phyloP scores from a whole-genome alignment of 2,329 filamentous ascomycete genomes.

The Balansia obtecta region DNA sequence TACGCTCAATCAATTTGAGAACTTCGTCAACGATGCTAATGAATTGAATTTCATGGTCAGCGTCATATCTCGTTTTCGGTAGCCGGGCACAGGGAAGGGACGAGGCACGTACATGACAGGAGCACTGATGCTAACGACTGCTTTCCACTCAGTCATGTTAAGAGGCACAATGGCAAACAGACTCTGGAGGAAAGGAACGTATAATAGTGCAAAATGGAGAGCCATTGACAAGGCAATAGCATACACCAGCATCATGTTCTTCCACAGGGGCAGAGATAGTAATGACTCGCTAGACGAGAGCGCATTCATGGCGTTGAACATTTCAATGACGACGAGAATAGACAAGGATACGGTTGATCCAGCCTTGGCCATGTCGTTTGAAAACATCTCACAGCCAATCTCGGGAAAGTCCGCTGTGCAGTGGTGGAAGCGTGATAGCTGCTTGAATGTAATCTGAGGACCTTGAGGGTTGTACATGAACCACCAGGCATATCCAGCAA shows the following conservation, averaged over 20 bases:
- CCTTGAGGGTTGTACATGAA: slow-evolving; percentile 92
- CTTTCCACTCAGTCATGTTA: slow-evolving; percentile 80
- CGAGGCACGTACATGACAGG: slow-evolving; percentile 73
- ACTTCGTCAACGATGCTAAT: slow-evolving; percentile 66
- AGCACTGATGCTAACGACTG: slow-evolving; percentile 75
- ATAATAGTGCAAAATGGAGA: slow-evolving; percentile 87
- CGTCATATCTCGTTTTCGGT: not conserved
- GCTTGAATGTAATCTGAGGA: slow-evolving; percentile 81
- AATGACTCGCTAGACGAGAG: slow-evolving; percentile 91
- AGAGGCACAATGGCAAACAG: slow-evolving; percentile 88
- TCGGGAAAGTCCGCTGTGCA: slow-evolving; percentile 78
- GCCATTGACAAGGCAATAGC: slow-evolving; percentile 89
- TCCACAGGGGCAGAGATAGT: slow-evolving; percentile 87
- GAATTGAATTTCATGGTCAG: slow-evolving; percentile 8
- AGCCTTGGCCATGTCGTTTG: slow-evolving; percentile 71
- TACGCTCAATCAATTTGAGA: slow-evolving; percentile 66
- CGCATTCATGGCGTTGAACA: slow-evolving; percentile 98
- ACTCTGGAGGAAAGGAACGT: slow-evolving; percentile 75
- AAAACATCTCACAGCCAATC: slow-evolving; percentile 87
- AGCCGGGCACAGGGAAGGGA: not conserved
- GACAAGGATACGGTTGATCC: slow-evolving; percentile 90
- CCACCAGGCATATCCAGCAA: slow-evolving; percentile 99
- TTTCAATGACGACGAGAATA: slow-evolving; percentile 91
- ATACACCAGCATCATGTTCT: slow-evolving; percentile 97
- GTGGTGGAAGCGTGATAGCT: slow-evolving; percentile 86